Conservation (phyloP, 495 filamentous ascomycete genomes). For the Neurospora sp. region DNA sequence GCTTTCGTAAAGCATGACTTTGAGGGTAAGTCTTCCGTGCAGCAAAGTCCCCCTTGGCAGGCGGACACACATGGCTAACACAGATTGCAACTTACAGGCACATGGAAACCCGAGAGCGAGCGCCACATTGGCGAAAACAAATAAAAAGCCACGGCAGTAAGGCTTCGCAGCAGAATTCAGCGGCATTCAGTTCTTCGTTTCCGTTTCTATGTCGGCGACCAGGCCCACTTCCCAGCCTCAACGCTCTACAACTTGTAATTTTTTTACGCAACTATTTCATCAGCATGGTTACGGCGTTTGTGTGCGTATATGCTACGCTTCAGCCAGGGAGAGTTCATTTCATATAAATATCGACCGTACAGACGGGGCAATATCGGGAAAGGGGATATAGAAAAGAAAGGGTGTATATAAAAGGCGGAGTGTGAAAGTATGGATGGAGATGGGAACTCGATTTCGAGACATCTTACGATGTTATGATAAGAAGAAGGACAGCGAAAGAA, state of each 20-base stretch:
- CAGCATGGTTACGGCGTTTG: neutral
- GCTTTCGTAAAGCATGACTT: conserved; percentile 97
- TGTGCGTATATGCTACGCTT: neutral
- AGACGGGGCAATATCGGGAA: neutral
- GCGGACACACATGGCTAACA: conserved; percentile 6
- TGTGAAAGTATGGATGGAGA: neutral
- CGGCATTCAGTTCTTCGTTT: neutral
- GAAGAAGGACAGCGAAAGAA: neutral
- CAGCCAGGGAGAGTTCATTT: neutral
- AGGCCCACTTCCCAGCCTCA: neutral
- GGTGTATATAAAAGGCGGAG: neutral
- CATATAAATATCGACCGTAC: neutral
- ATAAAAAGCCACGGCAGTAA: conserved; percentile 1
- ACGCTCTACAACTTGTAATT: neutral
- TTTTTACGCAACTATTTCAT: neutral
- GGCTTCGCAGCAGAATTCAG: neutral
- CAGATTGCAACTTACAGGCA: conserved; percentile 38
- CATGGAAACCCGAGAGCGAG: conserved; percentile 68
- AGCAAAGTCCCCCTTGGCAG: neutral
- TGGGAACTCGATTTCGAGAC: neutral
- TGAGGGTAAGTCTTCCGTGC: conserved; percentile 51
- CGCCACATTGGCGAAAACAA: conserved; percentile 44
- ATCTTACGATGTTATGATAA: neutral
- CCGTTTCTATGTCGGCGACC: neutral
- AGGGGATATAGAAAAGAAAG: neutral